Conservation (phyloP, 2,329 filamentous ascomycete genomes). For the Trichoderma simmonsii region DNA sequence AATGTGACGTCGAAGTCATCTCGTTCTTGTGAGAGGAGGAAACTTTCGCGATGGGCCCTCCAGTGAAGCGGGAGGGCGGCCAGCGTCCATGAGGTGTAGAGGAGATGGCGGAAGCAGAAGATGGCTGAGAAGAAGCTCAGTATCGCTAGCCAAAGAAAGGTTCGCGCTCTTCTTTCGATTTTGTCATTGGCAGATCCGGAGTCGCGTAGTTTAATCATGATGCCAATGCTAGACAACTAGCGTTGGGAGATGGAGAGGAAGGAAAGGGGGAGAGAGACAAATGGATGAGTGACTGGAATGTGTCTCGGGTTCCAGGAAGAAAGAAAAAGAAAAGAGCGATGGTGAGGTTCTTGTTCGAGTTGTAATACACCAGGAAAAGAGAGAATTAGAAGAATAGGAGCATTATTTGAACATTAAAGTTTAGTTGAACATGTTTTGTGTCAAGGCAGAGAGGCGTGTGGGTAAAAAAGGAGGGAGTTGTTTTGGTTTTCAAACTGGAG, state of each 20-base stretch:
- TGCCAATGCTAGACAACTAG: background rate
- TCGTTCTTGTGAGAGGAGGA: constrained; percentile 29
- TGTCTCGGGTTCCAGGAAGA: background rate
- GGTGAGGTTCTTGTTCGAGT: background rate
- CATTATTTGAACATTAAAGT: background rate
- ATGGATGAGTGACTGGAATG: background rate
- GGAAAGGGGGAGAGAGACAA: background rate
- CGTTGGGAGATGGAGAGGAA: background rate
- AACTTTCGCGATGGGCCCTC: constrained; percentile 25
- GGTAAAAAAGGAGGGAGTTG: background rate
- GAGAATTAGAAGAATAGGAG: background rate
- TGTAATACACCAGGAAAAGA: background rate
- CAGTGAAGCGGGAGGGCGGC: constrained; percentile 29
- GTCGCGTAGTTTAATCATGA: background rate
- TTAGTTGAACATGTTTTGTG: constrained; percentile 4
- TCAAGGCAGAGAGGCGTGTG: background rate
- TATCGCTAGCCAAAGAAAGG: constrained; percentile 13
- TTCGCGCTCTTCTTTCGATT: background rate
- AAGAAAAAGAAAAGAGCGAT: background rate
- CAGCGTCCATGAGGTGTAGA: constrained; percentile 31
- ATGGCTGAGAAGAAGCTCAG: constrained; percentile 14
- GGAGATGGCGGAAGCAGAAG: constrained; percentile 23
- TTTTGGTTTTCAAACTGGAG: background rate
- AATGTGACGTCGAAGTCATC: constrained; percentile 36
- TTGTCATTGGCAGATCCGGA: background rate